Evolutionary conservation across 1,284 basidiomycete genomes (phyloP).

Genomic region (Tremellales sp.): DNA sequence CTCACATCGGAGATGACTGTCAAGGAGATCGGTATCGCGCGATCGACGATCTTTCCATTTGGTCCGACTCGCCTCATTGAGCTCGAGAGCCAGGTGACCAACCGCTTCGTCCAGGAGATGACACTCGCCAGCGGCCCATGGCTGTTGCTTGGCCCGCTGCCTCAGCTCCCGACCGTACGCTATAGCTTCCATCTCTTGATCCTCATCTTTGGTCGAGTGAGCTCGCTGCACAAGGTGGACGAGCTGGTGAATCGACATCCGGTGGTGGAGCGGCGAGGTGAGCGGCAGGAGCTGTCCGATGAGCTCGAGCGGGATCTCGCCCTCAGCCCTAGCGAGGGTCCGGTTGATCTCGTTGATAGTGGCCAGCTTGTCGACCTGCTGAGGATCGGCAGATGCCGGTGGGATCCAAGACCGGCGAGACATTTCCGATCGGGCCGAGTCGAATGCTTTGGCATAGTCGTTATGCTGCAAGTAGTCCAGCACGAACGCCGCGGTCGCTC

Average conservation of each 20-base stretch:
- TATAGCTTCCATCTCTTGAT: conserved; percentile 2
- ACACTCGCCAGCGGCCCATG: no score
- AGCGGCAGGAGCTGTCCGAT: not conserved
- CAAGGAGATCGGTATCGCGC: not conserved
- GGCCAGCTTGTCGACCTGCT: not conserved
- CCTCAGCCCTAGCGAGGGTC: not conserved
- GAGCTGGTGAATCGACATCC: conserved; percentile 1
- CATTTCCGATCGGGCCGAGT: conserved; percentile 12
- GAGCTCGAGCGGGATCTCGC: conserved; percentile 1
- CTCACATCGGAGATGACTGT: not conserved
- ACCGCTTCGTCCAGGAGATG: not conserved
- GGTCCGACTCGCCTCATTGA: not conserved
- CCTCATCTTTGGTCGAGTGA: not conserved
- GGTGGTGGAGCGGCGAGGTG: not conserved
- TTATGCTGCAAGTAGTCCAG: conserved; percentile 73
- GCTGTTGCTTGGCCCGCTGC: no score
- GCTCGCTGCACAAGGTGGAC: not conserved
- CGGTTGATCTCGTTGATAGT: not conserved
- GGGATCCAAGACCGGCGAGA: conserved; percentile 10
- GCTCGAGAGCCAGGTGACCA: not conserved
- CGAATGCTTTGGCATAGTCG: conserved; percentile 62
- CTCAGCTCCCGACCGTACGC: conserved; percentile 3
- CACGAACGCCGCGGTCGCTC: conserved; percentile 63
- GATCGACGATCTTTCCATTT: not conserved
- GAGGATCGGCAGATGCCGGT: not conserved